A percentile compares a stretch with the other conserved stretches of the same genome.
Evolutionary conservation across 345 rosid species (phyloP).

Genomic region (Camelina sativa): DNA sequence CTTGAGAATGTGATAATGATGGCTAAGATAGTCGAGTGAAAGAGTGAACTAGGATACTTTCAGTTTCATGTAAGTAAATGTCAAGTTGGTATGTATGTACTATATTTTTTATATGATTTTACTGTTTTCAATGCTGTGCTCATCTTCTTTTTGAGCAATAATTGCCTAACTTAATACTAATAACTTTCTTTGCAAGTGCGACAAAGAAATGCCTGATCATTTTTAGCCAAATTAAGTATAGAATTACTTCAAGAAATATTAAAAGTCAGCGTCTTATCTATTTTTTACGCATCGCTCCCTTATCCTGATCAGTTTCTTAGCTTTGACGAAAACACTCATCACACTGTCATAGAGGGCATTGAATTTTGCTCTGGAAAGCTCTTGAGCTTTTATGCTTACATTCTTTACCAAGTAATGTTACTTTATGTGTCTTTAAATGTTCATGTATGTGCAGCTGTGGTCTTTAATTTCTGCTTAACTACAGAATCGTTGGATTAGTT

Average conservation of each 20-base stretch:
- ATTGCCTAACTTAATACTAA: background rate
- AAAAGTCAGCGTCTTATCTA: background rate
- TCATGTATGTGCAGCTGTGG: constrained; percentile 1
- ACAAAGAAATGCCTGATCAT: background rate
- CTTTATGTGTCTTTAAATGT: constrained; percentile 12
- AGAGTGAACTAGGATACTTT: constrained; percentile 16
- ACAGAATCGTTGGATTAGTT: background rate
- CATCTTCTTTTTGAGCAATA: background rate
- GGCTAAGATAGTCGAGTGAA: background rate
- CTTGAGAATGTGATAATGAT: background rate
- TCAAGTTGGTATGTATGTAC: background rate
- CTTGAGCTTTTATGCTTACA: constrained; percentile 11
- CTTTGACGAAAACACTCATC: background rate
- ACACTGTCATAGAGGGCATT: background rate
- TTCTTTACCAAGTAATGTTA: constrained; percentile 2
- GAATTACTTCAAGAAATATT: background rate
- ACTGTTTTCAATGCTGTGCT: background rate
- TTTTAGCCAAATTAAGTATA: constrained; percentile 1
- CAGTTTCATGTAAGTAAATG: background rate
- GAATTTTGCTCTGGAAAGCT: background rate
- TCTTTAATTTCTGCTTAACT: background rate
- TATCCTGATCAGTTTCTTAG: background rate
- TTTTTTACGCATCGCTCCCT: background rate
- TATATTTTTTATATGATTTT: constrained; percentile 12
- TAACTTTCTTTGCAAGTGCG: background rate